Evolutionary conservation across 305 asterid genomes (phyloP).

Genomic region (Solanum hybrid): DNA sequence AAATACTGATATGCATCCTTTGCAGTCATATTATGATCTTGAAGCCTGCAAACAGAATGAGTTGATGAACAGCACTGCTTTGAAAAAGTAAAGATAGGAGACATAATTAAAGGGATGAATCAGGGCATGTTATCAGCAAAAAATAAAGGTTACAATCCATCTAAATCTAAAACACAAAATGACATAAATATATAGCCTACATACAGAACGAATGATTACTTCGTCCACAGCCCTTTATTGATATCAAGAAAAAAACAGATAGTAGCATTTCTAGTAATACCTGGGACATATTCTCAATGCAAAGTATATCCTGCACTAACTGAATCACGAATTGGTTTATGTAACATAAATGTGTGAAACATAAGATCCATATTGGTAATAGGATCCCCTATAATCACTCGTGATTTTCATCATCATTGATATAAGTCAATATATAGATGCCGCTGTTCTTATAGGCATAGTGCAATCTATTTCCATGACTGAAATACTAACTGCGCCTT

Average conservation of each 20-base stretch:
- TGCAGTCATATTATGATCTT: slow-evolving; percentile 64
- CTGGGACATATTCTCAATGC: neutral
- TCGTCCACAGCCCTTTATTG: neutral
- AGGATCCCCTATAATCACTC: neutral
- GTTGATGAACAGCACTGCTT: neutral
- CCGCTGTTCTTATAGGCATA: neutral
- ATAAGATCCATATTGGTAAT: neutral
- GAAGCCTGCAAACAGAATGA: slow-evolving; percentile 55
- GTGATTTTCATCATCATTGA: neutral
- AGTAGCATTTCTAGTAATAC: neutral
- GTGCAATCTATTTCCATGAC: neutral
- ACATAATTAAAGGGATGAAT: neutral
- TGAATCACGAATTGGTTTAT: neutral
- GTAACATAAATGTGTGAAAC: neutral
- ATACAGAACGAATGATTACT: neutral
- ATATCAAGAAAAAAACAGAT: neutral
- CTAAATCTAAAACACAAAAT: neutral
- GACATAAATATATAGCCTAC: neutral
- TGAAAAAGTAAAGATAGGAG: neutral
- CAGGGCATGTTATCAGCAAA: neutral
- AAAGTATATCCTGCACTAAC: neutral
- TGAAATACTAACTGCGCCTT: neutral
- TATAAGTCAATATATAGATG: neutral
- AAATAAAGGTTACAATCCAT: neutral
- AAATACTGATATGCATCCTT: slow-evolving; percentile 81